Base-by-base conservation (phyloP, 2,329 filamentous ascomycete genomes). In the Fusarium citri region DNA sequence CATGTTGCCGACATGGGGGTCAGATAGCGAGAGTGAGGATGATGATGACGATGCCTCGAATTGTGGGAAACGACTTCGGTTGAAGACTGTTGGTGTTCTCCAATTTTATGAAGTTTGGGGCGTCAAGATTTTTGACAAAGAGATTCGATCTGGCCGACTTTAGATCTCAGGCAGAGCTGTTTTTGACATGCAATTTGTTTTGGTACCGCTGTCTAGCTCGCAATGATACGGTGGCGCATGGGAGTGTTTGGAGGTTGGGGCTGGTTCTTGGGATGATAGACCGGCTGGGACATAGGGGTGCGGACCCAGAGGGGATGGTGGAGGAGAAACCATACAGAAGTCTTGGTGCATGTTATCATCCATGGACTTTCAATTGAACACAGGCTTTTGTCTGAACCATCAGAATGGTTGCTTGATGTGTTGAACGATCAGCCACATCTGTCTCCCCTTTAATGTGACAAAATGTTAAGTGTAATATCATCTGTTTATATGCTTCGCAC, bases 71-170 rank as follows among this genome's bases (percentile, higher is more conserved):
- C 74, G 78, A 41, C 76, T 81, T 51, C 74, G 78, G 18, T 78
- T 78, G 56, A 80, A 76, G 72, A 80, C 79, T 2, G 72, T 80
- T 40, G 79, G 79, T 4, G 78, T 78, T 18, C 58, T 81, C 41
- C 80, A 78, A 42, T 81, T 80, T 62, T 80, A 80, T 49, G 80
- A 81, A 34, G 79, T 80, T 12, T 80, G 79, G 79, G 86, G 82
- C 0, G 81, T 89, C 37, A 82, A 81, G 65, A 89, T 90, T 51
- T 90, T 89, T 68, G 82, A 86, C 71, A 89, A 88, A 76, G 86
- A 89, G 73, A 77, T 89, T 50, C 79, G 84, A 31, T 77, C 66
- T 43, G 78, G 78, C 22, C 72, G 76, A 48, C 59, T 80, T 16
- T 80, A 56, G 75, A 43, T 46, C 8, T 15, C 20, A 20, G 14